Base-by-base conservation (phyloP, 257 asterid genomes). In the Apocynum venetum region DNA sequence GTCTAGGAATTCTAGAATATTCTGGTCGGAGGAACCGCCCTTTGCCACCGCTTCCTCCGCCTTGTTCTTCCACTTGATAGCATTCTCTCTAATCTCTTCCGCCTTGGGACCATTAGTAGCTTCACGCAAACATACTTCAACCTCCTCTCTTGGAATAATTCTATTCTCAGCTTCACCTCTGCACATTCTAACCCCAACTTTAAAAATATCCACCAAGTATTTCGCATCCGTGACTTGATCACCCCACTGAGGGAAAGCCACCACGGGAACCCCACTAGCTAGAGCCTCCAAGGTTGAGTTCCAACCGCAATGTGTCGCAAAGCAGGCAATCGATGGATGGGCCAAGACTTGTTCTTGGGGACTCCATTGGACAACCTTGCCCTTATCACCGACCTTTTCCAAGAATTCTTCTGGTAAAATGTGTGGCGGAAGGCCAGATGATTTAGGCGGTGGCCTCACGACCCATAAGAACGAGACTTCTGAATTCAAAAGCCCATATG, bases 241-340 rank as follows among this genome's bases (percentile, higher is more conserved):
- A 6, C 98, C 98, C 92, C 93, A 90, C 70, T 86, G 94, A 0
- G 98, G 98, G 73, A 89, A 90, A 35, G 97, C 92, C 80, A 87
- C 79, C 74, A 90, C 83, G 19, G 98, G 96, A 0, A 89, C 91
- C 15, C 98, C 98, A 38, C 87, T 84, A 17, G 96, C 72, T 69
- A 93, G 25, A 41, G 97, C 92, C 85, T 93, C 98, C 85, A 90
- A 56, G 2, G 96, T 86, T 14, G 98, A 93, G 80, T 92, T 93
- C 97, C 98, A 93, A 0, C 98, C 97, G 41, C 98, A 93, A 71
- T 93, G 98, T 0, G 97, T 90, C 57, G 92, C 68, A 76, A 92
- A 93, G 78, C 98, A 92, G 4, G 93, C 89, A 0, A 86, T 83
- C 0, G 98, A 85, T 0, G 89, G 90, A 84, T 93, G 98, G 15